Percentiles rank a stretch among this genome's conserved stretches.
These are phyloP conservation scores for Debaryomyces sp. DNA, from an alignment of 1,139 yeast genomes.

Conservation along the genomic window DNA sequence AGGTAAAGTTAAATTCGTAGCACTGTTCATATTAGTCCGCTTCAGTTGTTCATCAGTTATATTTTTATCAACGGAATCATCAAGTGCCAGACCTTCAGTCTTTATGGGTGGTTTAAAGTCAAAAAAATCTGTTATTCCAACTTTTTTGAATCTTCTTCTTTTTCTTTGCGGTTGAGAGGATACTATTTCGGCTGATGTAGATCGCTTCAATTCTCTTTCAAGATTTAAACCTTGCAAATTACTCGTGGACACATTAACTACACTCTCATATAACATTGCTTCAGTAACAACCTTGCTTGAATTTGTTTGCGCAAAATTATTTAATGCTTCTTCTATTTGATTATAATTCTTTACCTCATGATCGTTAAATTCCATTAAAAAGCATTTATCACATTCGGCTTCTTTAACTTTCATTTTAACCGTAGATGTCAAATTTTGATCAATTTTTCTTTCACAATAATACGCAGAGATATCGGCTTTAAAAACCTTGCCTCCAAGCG, in stretches of 20 bases:
- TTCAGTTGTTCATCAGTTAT: neutral
- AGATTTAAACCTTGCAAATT: conserved; percentile 11
- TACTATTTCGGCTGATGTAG: conserved; percentile 8
- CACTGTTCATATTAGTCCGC: neutral
- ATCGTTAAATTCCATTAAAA: neutral
- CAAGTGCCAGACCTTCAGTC: neutral
- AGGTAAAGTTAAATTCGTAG: neutral
- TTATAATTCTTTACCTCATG: neutral
- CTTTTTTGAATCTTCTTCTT: conserved; percentile 35
- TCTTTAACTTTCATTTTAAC: neutral
- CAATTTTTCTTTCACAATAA: conserved; percentile 1
- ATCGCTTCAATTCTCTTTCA: conserved; percentile 7
- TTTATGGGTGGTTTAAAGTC: conserved; percentile 20
- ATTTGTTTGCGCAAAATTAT: neutral
- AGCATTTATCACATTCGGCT: neutral
- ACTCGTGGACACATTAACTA: conserved; percentile 9
- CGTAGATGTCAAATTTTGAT: neutral
- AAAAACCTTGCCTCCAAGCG: conserved; percentile 18
- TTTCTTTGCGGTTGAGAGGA: conserved; percentile 20
- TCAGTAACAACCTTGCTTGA: conserved; percentile 7
- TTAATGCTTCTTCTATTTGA: neutral
- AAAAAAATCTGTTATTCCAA: conserved; percentile 36
- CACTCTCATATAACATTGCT: conserved; percentile 12
- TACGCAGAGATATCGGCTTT: conserved; percentile 1
- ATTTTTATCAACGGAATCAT: conserved; percentile 2